A percentile compares a stretch with the other conserved stretches of the same genome.
Conservation (phyloP, 257 asterid species). For the Salvia miltiorrhiza region DNA sequence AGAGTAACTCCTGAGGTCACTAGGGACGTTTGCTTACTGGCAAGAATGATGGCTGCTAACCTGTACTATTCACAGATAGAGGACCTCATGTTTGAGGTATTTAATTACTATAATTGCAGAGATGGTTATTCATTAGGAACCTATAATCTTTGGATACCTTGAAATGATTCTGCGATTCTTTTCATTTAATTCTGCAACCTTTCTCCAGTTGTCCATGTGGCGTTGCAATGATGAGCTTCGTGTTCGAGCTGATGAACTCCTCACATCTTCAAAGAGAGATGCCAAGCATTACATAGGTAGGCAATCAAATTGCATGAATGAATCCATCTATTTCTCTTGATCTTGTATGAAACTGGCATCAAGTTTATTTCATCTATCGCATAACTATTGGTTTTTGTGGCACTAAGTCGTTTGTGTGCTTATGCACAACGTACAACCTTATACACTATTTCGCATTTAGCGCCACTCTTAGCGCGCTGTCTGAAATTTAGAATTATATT, state of each 20-base stretch:
- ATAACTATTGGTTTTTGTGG: not conserved
- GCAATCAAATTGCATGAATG: not conserved
- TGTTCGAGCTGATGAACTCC: conserved; percentile 46
- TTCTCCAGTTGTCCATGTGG: conserved; percentile 61
- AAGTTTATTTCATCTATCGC: not conserved
- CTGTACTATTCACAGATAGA: conserved; percentile 86
- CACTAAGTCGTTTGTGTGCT: not conserved
- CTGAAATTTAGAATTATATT: not conserved
- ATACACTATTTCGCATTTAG: not conserved
- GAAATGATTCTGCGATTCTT: not conserved
- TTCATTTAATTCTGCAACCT: conserved; percentile 11
- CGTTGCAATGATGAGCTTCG: conserved; percentile 65
- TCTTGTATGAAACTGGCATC: not conserved
- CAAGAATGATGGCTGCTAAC: conserved; percentile 68
- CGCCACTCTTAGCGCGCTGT: not conserved
- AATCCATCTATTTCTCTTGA: not conserved
- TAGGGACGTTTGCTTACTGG: conserved; percentile 54
- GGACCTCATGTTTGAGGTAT: conserved; percentile 97
- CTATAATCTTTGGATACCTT: not conserved
- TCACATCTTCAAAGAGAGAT: conserved; percentile 44
- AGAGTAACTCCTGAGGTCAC: conserved; percentile 65
- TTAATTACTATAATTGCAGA: conserved; percentile 3
- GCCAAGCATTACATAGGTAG: conserved; percentile 60
- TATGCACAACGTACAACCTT: not conserved
- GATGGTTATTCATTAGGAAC: not conserved